Percentiles rank a stretch among this genome's conserved stretches.
Evolutionary conservation across 371 early-diverging fungal species (phyloP).

Genomic region (Rhizopus delemar): DNA sequence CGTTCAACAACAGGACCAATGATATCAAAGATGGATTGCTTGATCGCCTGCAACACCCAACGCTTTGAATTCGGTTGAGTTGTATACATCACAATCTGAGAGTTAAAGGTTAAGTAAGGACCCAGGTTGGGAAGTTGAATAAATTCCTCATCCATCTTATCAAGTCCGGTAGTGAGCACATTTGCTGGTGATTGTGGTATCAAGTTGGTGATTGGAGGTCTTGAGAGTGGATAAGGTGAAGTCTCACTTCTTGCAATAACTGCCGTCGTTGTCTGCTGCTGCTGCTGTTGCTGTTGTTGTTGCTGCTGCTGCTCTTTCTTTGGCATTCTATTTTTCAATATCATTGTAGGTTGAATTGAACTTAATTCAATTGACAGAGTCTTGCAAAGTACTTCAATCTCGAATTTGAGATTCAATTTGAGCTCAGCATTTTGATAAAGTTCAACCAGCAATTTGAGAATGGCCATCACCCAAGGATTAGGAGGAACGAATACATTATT

Average conservation of each 20-base stretch:
- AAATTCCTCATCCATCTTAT: conserved; percentile 9
- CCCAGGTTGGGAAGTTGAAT: conserved; percentile 61
- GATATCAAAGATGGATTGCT: conserved; percentile 86
- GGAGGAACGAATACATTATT: conserved; percentile 92
- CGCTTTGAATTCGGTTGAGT: conserved; percentile 82
- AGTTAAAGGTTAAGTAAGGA: conserved; percentile 71
- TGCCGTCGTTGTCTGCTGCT: conserved; percentile 10
- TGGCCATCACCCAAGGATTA: conserved; percentile 97
- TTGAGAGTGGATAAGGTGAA: conserved; percentile 21
- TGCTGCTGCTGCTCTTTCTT: conserved; percentile 24
- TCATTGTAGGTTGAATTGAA: conserved; percentile 61
- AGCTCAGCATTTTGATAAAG: conserved; percentile 91
- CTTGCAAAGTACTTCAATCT: conserved; percentile 96
- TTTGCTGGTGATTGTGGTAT: conserved; percentile 7
- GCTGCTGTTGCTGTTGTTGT: too few species aligned
- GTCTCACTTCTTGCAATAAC: conserved; percentile 32
- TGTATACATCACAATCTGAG: conserved; percentile 70
- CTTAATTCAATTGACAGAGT: conserved; percentile 81
- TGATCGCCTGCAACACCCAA: conserved; percentile 84
- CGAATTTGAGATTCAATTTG: conserved; percentile 94
- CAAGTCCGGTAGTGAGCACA: neutral
- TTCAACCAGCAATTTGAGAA: conserved; percentile 87
- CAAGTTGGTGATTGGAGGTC: conserved; percentile 19
- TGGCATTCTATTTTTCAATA: conserved; percentile 67
- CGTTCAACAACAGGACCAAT: conserved; percentile 88